Evolutionary conservation across 2,329 filamentous ascomycete species (phyloP), one percentile per base, ranked within the genome.

Genomic region (Colletotrichum liriopes): DNA sequence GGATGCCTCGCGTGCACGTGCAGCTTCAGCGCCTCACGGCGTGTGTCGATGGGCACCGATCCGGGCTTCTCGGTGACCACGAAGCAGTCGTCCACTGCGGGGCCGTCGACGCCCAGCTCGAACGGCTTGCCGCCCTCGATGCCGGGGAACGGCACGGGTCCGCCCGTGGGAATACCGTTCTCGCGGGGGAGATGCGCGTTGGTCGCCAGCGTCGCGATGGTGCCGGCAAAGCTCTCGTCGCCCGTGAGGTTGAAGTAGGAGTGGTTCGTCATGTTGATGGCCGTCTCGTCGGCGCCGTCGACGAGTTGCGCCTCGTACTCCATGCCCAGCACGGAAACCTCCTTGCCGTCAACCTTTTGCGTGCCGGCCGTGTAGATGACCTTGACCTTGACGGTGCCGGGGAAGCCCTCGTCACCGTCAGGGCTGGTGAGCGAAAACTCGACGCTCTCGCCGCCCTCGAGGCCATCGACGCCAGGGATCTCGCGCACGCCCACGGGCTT

Each of bases 251-350:
- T 92, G 82, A 93, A 93, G 84, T 93, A 93, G 49, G 94, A 97
- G 86, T 99, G 96, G 85, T 98, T 99, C 61, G 96, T 98, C 84
- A 98, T 89, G 83, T 95, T 97, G 81, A 98, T 90, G 52, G 92
- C 92, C 0, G 96, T 98, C 87, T 98, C 96, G n/a, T 95, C 91
- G 16, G 92, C 92, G 61, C 93, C 92, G 47, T 67, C 73, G 3
- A 94, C 87, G 58, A 98, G 87, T 81, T 94, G 91, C 26, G 93
- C 95, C 86, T 98, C 93, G 80, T 97, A 98, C 82, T 98, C 96
- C 61, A 97, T 93, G 68, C 92, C 92, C 69, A 98, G 83, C 26
- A 96, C 90, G 1, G 90, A 91, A 74, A 92, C 91, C 73, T 92
- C 88, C 73, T 88, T 89, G 23, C 89, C 90, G 6, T 87, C 84